These are phyloP conservation scores for Saturnispora silvae DNA, from an alignment of 805 yeast species.

Conservation along the genomic window DNA sequence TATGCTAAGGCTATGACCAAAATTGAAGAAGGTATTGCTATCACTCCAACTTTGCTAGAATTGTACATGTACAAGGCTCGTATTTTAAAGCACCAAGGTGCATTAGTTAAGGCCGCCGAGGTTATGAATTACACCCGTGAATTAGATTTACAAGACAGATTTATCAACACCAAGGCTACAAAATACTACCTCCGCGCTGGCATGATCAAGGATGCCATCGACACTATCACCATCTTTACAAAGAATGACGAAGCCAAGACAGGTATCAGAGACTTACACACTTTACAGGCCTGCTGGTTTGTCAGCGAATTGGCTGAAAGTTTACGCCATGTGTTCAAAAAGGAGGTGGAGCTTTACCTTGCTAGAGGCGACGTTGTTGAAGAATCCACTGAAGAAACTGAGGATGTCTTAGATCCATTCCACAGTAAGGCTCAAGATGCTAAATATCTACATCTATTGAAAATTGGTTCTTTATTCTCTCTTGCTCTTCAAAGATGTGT, in stretches of 20 bases:
- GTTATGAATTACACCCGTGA: conserved; percentile 60
- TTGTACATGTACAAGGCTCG: conserved; percentile 72
- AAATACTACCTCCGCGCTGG: conserved; percentile 76
- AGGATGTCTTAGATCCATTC: conserved; percentile 25
- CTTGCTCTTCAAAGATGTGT: conserved; percentile 70
- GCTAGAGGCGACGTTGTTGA: neutral
- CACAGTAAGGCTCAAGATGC: neutral
- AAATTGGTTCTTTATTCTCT: conserved; percentile 36
- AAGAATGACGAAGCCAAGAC: conserved; percentile 72
- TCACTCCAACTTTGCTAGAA: conserved; percentile 81
- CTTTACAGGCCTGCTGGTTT: conserved; percentile 90
- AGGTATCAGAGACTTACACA: conserved; percentile 78
- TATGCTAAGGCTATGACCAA: conserved; percentile 42
- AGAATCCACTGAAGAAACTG: conserved; percentile 15
- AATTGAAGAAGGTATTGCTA: conserved; percentile 54
- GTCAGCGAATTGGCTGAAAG: conserved; percentile 78
- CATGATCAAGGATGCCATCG: conserved; percentile 62
- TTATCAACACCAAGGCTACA: conserved; percentile 78
- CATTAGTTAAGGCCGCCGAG: conserved; percentile 49
- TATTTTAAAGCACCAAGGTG: conserved; percentile 62
- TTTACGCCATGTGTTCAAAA: conserved; percentile 49
- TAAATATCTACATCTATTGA: conserved; percentile 28
- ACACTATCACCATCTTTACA: conserved; percentile 68
- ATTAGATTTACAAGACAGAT: conserved; percentile 82
- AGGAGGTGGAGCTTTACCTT: conserved; percentile 16